Conservation (phyloP, 2,329 filamentous ascomycete species). For the Dactylellina drechsleri region DNA sequence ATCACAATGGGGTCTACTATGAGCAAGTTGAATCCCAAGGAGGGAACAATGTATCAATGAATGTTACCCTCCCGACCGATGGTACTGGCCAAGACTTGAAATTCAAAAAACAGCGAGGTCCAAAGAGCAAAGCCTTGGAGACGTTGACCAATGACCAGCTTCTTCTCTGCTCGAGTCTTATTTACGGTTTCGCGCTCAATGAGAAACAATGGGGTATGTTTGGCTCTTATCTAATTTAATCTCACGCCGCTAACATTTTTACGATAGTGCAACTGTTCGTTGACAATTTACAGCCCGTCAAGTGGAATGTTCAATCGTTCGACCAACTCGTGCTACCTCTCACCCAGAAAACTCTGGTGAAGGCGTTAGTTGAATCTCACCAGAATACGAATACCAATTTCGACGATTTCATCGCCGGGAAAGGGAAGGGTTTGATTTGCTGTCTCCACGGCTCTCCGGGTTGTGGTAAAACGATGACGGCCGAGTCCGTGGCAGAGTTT, state of each 20-base stretch:
- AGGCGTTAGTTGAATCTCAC: slow-evolving; percentile 66
- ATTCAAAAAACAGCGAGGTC: slow-evolving; percentile 17
- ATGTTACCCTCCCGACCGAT: slow-evolving; percentile 57
- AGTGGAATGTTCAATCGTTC: slow-evolving; percentile 62
- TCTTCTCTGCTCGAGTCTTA: slow-evolving; percentile 82
- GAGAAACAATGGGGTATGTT: slow-evolving; percentile 80
- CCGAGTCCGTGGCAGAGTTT: slow-evolving; percentile 68
- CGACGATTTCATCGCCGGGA: slow-evolving; percentile 68
- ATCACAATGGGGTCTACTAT: slow-evolving; percentile 47
- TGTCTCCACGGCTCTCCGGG: slow-evolving; percentile 68
- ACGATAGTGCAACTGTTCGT: slow-evolving; percentile 78
- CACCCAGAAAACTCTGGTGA: slow-evolving; percentile 60
- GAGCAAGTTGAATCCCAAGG: slow-evolving; percentile 40
- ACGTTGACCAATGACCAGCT: slow-evolving; percentile 77
- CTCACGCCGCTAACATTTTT: not conserved
- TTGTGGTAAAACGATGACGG: slow-evolving; percentile 70
- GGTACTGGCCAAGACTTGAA: slow-evolving; percentile 53
- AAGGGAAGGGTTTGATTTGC: slow-evolving; percentile 62
- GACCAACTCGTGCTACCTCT: slow-evolving; percentile 60
- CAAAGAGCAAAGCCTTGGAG: slow-evolving; percentile 44
- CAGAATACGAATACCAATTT: slow-evolving; percentile 62
- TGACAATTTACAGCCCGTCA: slow-evolving; percentile 79
- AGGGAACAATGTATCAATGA: slow-evolving; percentile 42
- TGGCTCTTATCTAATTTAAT: slow-evolving; percentile 5
- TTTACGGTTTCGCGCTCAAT: slow-evolving; percentile 85